Evolutionary conservation across 2,329 filamentous ascomycete species (phyloP), one percentile per base, ranked within the genome.

Genomic region (Allantophomopsis cytisporea): DNA sequence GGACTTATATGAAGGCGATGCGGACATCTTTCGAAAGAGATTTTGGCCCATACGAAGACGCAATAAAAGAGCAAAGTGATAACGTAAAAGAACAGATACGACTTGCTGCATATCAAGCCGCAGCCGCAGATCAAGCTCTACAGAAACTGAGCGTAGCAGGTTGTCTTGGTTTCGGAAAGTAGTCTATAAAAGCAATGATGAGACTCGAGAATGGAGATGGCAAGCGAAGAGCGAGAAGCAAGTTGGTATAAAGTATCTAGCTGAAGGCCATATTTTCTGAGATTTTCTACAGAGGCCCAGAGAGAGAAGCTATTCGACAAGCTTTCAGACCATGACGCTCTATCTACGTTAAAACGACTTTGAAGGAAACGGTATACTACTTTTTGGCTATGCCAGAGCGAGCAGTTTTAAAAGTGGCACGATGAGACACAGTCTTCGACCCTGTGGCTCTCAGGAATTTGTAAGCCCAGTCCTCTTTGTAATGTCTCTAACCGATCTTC

Each of bases 1-100:
- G 34, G 35, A 18, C 31, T 40, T 14, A 41, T 30, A 37, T 45
- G 34, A 37, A 42, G 40, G 38, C 38, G 35, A 42, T 34, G 28
- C 34, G 12, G 37, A 35, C 16, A 39, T 17, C 37, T 39, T 17
- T 39, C 31, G 31, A 33, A 17, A 17, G n/a, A 14, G 31, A 33
- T 14, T 33, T 33, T 11, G 16, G 31, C 11, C n/a, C n/a, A 14
- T 47, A 17, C 47, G 50, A 10, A 46, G 50, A 18, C 46, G 44
- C 0, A 47, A 53, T 44, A 7, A 15, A 11, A 33, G 16, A 17
- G 16, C 31, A 33, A 35, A 35, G 33, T 16, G 20, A 18, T 21
- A 5, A 32, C 12, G 31, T 33, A 10, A 33, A 28, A 18, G 30
- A 40, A 15, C 32, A 42, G 15, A 31, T 35, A 41, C 28, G 32